Evolutionary conservation across 306 rosid species (phyloP).

Genomic region (Dalbergia cultrata): DNA sequence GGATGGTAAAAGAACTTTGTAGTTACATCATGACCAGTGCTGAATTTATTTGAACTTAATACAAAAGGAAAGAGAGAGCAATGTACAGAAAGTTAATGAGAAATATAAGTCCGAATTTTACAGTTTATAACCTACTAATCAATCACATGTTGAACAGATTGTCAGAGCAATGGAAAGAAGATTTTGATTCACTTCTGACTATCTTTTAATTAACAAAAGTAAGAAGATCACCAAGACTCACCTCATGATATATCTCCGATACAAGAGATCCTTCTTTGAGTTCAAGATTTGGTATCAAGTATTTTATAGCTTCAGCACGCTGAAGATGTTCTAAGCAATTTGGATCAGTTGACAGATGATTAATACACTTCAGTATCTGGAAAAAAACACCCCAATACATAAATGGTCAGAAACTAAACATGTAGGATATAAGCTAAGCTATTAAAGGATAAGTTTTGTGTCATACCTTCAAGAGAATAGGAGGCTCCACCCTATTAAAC

Average conservation of each 20-base stretch:
- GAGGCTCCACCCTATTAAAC: slow-evolving; percentile 98
- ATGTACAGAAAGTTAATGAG: slow-evolving; percentile 29
- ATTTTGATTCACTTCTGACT: slow-evolving; percentile 5
- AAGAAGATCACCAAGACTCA: slow-evolving; percentile 49
- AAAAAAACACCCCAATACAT: slow-evolving; percentile 43
- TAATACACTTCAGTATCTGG: slow-evolving; percentile 90
- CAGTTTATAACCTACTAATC: slow-evolving; percentile 32
- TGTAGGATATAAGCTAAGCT: slow-evolving; percentile 19
- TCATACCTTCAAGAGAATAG: slow-evolving; percentile 89
- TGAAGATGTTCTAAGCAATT: slow-evolving; percentile 99
- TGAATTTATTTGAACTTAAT: slow-evolving; percentile 20
- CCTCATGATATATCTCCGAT: slow-evolving; percentile 95
- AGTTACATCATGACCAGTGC: slow-evolving; percentile 13
- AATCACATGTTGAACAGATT: slow-evolving; percentile 26
- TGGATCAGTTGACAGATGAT: slow-evolving; percentile 97
- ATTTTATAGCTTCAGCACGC: slow-evolving; percentile 98
- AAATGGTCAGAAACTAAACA: slow-evolving; percentile 40
- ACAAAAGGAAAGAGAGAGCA: slow-evolving; percentile 15
- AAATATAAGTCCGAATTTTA: not conserved
- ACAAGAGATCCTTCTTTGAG: slow-evolving; percentile 96
- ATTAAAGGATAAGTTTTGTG: slow-evolving; percentile 17
- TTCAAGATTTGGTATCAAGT: slow-evolving; percentile 96
- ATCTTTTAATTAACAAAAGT: slow-evolving; percentile 21
- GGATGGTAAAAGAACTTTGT: slow-evolving; percentile 17
- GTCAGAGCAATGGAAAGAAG: slow-evolving; percentile 17